phyloP scores from a whole-genome alignment of 441 rosid species.

The Populus hybrid region DNA sequence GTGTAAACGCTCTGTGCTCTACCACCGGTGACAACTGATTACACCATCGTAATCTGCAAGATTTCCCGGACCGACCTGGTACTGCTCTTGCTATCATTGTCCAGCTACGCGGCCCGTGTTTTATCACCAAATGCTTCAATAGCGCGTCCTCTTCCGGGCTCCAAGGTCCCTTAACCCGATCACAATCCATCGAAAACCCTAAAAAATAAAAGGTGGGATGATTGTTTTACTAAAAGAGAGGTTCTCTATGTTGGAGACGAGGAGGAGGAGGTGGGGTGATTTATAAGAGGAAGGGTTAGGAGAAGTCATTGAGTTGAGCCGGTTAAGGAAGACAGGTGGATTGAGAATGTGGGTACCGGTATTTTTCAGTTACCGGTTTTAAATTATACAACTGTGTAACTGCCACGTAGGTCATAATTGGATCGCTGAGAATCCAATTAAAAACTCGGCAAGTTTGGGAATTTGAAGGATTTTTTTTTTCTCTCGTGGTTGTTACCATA shows the following conservation, averaged over 20 bases:
- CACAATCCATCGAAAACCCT: background rate
- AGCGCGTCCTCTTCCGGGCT: conserved; percentile 61
- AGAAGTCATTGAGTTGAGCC: conserved; percentile 30
- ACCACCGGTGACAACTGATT: conserved; percentile 73
- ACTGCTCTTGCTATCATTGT: conserved; percentile 54
- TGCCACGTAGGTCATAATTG: conserved; percentile 22
- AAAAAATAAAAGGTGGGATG: background rate
- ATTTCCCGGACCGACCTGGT: conserved; percentile 68
- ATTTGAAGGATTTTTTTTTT: background rate
- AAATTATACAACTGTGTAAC: conserved; percentile 24
- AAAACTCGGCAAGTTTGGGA: conserved; percentile 14
- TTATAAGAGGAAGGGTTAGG: conserved; percentile 16
- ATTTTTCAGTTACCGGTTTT: conserved; percentile 21
- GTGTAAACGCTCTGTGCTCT: conserved; percentile 57
- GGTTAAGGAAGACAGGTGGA: conserved; percentile 23
- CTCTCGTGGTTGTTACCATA: conserved; percentile 15
- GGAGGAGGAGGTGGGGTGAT: background rate
- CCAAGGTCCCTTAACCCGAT: conserved; percentile 73
- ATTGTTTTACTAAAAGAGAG: background rate
- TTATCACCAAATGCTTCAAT: conserved; percentile 42
- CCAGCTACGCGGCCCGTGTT: conserved; percentile 62
- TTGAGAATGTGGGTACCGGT: conserved; percentile 16
- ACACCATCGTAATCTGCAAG: conserved; percentile 72
- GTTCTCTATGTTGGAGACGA: background rate
- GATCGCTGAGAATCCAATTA: conserved; percentile 12